phyloP scores from a whole-genome alignment of 352 stramenopile genomes.

The Thalassiosira livingstoniorum region DNA sequence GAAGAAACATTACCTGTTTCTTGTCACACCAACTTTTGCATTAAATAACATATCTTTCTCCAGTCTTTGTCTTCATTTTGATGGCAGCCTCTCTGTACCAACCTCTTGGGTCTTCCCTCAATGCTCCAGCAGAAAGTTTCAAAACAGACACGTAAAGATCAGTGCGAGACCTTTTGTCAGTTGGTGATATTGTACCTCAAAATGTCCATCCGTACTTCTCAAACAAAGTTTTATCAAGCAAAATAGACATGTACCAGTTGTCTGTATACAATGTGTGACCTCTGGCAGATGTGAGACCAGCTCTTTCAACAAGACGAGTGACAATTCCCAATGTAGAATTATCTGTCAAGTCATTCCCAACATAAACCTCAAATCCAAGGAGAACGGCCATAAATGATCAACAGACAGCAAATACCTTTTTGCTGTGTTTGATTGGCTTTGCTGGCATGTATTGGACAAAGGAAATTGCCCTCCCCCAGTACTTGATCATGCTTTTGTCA shows the following conservation, averaged over 20 bases:
- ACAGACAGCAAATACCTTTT: slow-evolving; percentile 49
- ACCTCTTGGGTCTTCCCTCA: not conserved
- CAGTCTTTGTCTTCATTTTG: not conserved
- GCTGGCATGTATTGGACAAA: slow-evolving; percentile 55
- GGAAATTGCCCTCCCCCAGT: slow-evolving; percentile 24
- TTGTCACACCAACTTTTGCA: slow-evolving; percentile 32
- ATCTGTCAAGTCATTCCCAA: not conserved
- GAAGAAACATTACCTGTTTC: slow-evolving; percentile 33
- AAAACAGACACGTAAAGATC: slow-evolving; percentile 20
- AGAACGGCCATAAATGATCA: slow-evolving; percentile 30
- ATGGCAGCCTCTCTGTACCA: slow-evolving; percentile 37
- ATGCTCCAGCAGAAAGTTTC: slow-evolving; percentile 21
- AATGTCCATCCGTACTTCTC: slow-evolving; percentile 34
- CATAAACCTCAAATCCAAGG: slow-evolving; percentile 32
- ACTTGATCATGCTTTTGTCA: slow-evolving; percentile 56
- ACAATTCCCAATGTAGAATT: slow-evolving; percentile 15
- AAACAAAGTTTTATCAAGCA: slow-evolving; percentile 11
- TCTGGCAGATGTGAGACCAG: not conserved
- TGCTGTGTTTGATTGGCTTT: slow-evolving; percentile 57
- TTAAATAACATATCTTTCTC: slow-evolving; percentile 8
- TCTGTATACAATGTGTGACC: slow-evolving; percentile 20
- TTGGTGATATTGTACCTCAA: slow-evolving; percentile 27
- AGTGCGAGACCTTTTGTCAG: slow-evolving; percentile 21
- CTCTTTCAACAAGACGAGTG: not conserved
- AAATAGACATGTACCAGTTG: slow-evolving; percentile 4